Evolutionary conservation across 225 moss, liverwort and hornwort genomes (phyloP).

Genomic region (Lunularia cruciata): DNA sequence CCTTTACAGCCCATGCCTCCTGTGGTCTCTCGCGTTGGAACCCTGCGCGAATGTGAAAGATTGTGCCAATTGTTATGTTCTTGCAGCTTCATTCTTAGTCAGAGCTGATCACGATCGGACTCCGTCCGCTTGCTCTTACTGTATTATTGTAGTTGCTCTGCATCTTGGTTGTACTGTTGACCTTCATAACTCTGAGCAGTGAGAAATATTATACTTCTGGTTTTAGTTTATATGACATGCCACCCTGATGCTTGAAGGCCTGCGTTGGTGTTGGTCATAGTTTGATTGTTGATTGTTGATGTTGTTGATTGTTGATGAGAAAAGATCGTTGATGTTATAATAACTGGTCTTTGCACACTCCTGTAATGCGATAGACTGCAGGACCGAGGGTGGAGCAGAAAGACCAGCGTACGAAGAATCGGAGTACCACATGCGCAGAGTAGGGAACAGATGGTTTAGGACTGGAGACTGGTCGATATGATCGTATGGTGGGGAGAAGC

Average conservation of each 20-base stretch:
- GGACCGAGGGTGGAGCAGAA: not conserved
- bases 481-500: not conserved
- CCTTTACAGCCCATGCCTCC: too few relatives aligned
- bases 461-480: slow-evolving; percentile 1
- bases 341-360: not conserved
- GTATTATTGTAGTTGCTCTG: not conserved
- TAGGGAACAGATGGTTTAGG: not conserved
- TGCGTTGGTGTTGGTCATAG: not conserved
- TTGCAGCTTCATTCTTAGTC: too few relatives aligned
- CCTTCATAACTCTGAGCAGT: too few relatives aligned
- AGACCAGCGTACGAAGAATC: not conserved
- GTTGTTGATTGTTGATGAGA: too few relatives aligned
- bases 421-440: not conserved
- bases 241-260: not conserved
- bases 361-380: not conserved
- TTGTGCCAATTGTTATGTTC: not conserved
- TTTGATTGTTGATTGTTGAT: too few relatives aligned
- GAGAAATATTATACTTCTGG: too few relatives aligned
- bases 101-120: not conserved
- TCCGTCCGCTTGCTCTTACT: not conserved
- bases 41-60: not conserved
- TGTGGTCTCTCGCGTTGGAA: not conserved
- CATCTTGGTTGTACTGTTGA: not conserved
- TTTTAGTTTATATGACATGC: too few relatives aligned
- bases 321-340: too few relatives aligned